These are phyloP conservation scores for Sporothrix protearum DNA, from an alignment of 2,329 filamentous ascomycete genomes.

Conservation along the genomic window DNA sequence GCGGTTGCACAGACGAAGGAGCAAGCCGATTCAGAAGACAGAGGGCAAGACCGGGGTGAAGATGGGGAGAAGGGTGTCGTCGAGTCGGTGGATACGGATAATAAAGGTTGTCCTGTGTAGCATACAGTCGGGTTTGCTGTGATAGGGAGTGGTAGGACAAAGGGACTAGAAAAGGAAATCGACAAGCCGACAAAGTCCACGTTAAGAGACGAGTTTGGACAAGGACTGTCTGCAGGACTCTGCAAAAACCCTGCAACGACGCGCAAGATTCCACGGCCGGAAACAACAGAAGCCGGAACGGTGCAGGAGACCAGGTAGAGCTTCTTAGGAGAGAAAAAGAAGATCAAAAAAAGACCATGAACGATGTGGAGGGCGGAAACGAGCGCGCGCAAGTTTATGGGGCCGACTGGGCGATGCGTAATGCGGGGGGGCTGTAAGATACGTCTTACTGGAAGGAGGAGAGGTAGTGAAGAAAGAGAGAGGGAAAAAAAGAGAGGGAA, in stretches of 20 bases:
- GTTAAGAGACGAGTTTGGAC: background rate
- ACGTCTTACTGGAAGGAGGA: background rate
- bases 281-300: conserved; percentile 1
- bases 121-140: background rate
- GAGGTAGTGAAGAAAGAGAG: background rate
- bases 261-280: conserved; percentile 13
- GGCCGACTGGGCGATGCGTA: conserved; percentile 1
- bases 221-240: background rate
- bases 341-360: background rate
- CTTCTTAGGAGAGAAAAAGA: background rate
- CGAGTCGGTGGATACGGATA: background rate
- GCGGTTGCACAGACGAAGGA: background rate
- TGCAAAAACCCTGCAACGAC: background rate
- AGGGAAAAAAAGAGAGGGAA: background rate
- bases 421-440: background rate
- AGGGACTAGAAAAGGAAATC: background rate
- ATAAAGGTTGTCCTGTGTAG: background rate
- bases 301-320: background rate
- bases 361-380: conserved; percentile 15
- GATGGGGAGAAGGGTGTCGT: background rate
- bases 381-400: conserved; percentile 25
- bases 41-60: background rate
- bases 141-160: background rate
- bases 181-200: background rate
- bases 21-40: conserved; percentile 1